Evolutionary conservation across 352 stramenopile genomes (phyloP).

Genomic region (Globisporangium cystogenes): DNA sequence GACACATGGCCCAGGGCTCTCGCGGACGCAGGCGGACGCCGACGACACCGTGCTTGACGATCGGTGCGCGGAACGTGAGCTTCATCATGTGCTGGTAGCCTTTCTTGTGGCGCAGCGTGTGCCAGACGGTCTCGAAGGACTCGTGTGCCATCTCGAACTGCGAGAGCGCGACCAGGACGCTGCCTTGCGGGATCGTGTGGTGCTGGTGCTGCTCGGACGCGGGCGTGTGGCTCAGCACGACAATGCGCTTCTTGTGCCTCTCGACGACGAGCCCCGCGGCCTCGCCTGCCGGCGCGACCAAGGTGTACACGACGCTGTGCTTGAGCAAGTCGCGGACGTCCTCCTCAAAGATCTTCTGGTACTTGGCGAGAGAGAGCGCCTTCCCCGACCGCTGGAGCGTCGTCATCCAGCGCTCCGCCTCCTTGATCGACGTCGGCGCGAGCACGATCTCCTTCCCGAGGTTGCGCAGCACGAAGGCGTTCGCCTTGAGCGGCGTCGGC

Average conservation of each 20-base stretch:
- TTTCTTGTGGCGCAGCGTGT: slow-evolving; percentile 54
- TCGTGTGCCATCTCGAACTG: slow-evolving; percentile 63
- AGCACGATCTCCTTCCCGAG: slow-evolving; percentile 41
- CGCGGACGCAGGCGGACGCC: slow-evolving; percentile 29
- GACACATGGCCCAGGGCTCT: slow-evolving; percentile 30
- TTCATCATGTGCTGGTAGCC: slow-evolving; percentile 35
- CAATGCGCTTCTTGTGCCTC: slow-evolving; percentile 53
- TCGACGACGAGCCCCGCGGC: slow-evolving; percentile 41
- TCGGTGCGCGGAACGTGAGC: slow-evolving; percentile 46
- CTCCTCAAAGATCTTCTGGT: slow-evolving; percentile 43
- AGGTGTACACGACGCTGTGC: slow-evolving; percentile 44
- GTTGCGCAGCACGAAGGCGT: slow-evolving; percentile 49
- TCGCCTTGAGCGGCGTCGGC: slow-evolving; percentile 38
- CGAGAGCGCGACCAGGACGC: slow-evolving; percentile 44
- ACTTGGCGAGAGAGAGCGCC: slow-evolving; percentile 21
- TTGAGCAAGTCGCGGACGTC: slow-evolving; percentile 37
- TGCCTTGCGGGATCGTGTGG: slow-evolving; percentile 37
- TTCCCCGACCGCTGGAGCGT: slow-evolving; percentile 24
- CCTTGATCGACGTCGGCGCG: slow-evolving; percentile 26
- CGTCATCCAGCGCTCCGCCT: slow-evolving; percentile 44
- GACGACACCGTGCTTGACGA: slow-evolving; percentile 26
- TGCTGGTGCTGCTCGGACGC: background rate
- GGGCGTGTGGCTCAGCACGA: slow-evolving; percentile 47
- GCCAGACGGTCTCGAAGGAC: slow-evolving; percentile 68
- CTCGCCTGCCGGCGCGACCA: slow-evolving; percentile 23